Evolutionary conservation across 2,329 filamentous ascomycete species (phyloP).

Genomic region (Aspergillus phoenicis): DNA sequence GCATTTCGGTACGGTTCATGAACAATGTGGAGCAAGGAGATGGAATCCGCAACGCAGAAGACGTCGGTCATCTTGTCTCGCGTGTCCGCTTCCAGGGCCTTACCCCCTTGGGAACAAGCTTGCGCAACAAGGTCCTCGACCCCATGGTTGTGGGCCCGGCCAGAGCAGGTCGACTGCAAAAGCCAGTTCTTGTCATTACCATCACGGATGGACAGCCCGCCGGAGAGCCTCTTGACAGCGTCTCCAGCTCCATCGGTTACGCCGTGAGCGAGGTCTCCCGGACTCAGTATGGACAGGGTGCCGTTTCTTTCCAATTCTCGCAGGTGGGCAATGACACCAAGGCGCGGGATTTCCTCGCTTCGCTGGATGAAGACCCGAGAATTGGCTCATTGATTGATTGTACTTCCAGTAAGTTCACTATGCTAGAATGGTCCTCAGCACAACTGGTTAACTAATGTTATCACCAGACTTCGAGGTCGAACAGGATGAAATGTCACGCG

Average conservation of each 20-base stretch:
- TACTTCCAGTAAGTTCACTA: conserved; percentile 62
- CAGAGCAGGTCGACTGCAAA: conserved; percentile 56
- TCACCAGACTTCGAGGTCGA: conserved; percentile 66
- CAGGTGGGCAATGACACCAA: conserved; percentile 69
- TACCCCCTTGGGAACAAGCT: conserved; percentile 66
- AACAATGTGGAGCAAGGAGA: conserved; percentile 60
- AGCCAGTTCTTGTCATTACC: conserved; percentile 66
- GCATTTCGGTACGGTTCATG: conserved; percentile 71
- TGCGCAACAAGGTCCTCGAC: conserved; percentile 66
- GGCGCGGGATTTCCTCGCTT: conserved; percentile 64
- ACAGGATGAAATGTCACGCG: conserved; percentile 65
- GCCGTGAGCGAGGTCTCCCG: conserved; percentile 55
- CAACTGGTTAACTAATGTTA: conserved; percentile 20
- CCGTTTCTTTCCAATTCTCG: conserved; percentile 68
- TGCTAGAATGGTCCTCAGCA: not conserved
- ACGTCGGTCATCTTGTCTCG: conserved; percentile 61
- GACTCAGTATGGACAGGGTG: conserved; percentile 58
- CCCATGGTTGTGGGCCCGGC: conserved; percentile 60
- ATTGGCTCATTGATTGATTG: conserved; percentile 67
- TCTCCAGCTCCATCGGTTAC: conserved; percentile 60
- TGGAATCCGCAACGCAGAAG: conserved; percentile 58
- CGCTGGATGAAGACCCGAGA: conserved; percentile 64
- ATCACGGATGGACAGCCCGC: conserved; percentile 69
- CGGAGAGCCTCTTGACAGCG: conserved; percentile 59
- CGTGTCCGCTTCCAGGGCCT: conserved; percentile 66